phyloP scores from a whole-genome alignment of 768 basidiomycete genomes.

The Lentinus brumalis region DNA sequence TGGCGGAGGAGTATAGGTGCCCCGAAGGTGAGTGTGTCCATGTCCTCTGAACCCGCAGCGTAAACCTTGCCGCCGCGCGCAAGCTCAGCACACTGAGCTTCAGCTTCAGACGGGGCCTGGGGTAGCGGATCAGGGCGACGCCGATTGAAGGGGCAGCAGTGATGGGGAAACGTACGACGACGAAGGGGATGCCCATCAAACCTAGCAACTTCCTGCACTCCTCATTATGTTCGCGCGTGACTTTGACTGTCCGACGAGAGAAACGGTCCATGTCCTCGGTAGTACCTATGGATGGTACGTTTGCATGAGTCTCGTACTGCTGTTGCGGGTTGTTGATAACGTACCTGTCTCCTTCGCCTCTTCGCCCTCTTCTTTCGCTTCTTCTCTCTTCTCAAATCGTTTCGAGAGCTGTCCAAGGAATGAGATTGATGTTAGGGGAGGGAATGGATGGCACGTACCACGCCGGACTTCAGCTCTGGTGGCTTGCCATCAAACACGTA shows the following conservation, averaged over 20 bases:
- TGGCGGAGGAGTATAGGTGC: slow-evolving; percentile 92
- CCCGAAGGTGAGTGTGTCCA: slow-evolving; percentile 98
- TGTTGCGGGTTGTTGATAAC: slow-evolving; percentile 14
- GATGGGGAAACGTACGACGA: slow-evolving; percentile 61
- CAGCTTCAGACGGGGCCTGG: slow-evolving; percentile 97
- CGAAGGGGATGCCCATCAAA: slow-evolving; percentile 96
- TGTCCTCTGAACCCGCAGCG: slow-evolving; percentile 97
- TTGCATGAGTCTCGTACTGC: too few relatives aligned
- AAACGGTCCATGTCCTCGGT: slow-evolving; percentile 91
- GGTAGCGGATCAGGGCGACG: neutral
- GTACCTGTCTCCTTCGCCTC: slow-evolving; percentile 93
- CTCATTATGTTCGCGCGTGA: slow-evolving; percentile 94
- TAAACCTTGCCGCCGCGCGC: slow-evolving; percentile 97
- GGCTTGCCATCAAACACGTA: slow-evolving; percentile 99
- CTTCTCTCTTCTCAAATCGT: slow-evolving; percentile 88
- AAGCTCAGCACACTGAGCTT: slow-evolving; percentile 97
- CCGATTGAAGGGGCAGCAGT: neutral
- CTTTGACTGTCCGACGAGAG: slow-evolving; percentile 88
- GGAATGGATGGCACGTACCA: slow-evolving; percentile 59
- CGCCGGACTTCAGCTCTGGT: slow-evolving; percentile 94
- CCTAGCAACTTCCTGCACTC: slow-evolving; percentile 85
- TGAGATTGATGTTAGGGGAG: too few relatives aligned
- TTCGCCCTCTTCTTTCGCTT: slow-evolving; percentile 92
- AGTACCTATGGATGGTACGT: slow-evolving; percentile 50
- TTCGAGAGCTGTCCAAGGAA: slow-evolving; percentile 73